These are phyloP conservation scores for Arthrobotrys iridis DNA, from an alignment of 2,329 filamentous ascomycete species.

Conservation along the genomic window DNA sequence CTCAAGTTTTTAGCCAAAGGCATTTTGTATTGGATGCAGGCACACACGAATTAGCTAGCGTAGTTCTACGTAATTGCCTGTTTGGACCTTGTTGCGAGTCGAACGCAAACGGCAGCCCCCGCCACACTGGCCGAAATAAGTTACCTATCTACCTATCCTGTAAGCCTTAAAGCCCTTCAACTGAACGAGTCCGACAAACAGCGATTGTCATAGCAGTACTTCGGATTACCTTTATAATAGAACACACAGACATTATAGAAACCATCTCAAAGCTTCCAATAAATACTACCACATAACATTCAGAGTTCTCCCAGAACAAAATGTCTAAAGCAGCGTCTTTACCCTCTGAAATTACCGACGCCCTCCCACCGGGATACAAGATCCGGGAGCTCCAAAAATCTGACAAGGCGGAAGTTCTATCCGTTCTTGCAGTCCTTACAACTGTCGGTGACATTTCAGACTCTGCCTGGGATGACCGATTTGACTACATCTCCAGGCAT, in stretches of 20 bases:
- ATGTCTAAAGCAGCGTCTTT: constrained; percentile 29
- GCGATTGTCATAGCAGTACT: too few relatives aligned
- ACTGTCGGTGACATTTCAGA: constrained; percentile 87
- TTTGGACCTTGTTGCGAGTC: neutral
- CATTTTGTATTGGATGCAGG: neutral
- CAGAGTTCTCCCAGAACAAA: neutral
- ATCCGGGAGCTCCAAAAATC: constrained; percentile 80
- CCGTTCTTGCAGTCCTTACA: constrained; percentile 89
- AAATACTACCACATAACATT: neutral
- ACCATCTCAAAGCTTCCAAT: neutral
- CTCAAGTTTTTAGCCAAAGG: too few relatives aligned
- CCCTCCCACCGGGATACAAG: constrained; percentile 81
- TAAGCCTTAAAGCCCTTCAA: neutral
- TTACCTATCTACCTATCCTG: too few relatives aligned
- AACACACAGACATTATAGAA: too few relatives aligned
- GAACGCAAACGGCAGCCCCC: constrained; percentile 13
- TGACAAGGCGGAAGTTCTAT: constrained; percentile 84
- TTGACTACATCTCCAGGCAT: constrained; percentile 79
- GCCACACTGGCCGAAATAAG: too few relatives aligned
- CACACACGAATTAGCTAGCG: neutral
- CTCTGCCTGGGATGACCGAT: constrained; percentile 79
- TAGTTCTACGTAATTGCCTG: neutral
- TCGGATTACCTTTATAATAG: too few relatives aligned
- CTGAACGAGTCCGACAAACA: too few relatives aligned
- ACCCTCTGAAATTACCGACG: constrained; percentile 73